Evolutionary conservation across 805 yeast genomes (phyloP), one percentile per base, ranked within the genome.

Genomic region (Yamadazyma paraphyllophila): DNA sequence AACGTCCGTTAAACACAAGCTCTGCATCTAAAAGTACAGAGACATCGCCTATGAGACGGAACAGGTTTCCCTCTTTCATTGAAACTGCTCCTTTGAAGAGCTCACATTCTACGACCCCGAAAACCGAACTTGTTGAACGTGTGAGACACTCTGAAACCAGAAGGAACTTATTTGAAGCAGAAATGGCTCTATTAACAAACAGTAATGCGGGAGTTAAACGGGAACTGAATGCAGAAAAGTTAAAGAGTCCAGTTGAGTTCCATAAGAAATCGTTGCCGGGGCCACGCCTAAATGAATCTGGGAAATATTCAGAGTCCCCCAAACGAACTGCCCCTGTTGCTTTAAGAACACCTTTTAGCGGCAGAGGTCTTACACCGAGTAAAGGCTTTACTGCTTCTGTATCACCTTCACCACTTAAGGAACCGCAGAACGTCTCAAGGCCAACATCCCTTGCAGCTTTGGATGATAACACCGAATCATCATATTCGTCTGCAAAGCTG

Each of bases 51-150:
- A 45, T 45, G 17, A 29, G 46, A 31, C 41, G 55, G 13, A 45
- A 40, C 32, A 37, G 55, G 34, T 51, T 46, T 32, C 55, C 55
- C 7, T 51, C 54, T 7, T 41, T 43, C 16, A 39, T 47, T n/a
- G 51, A 44, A 16, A 24, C 26, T 12, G 39, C 16, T 10, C 31
- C 33, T 11, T n/a, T 20, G 13, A 35, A 32, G 10, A 20, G 24
- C 24, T 20, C 24, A 20, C 24, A 20, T 20, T 20, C 24, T 20
- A 6, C 24, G 3, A 20, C 24, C 6, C 24, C 24, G 3, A 20
- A 20, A 6, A 3, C 24, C 6, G 24, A 20, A 20, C 24, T 20
- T 20, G 24, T 20, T 20, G 24, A 20, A 6, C 24, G 24, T 20
- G 24, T 20, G 6, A 20, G 24, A 20, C 24, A 3, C 3, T 20